Percentiles rank a stretch among this genome's conserved stretches.
These are phyloP conservation scores for Microthlaspi erraticum DNA, from an alignment of 345 rosid species.

Conservation along the genomic window DNA sequence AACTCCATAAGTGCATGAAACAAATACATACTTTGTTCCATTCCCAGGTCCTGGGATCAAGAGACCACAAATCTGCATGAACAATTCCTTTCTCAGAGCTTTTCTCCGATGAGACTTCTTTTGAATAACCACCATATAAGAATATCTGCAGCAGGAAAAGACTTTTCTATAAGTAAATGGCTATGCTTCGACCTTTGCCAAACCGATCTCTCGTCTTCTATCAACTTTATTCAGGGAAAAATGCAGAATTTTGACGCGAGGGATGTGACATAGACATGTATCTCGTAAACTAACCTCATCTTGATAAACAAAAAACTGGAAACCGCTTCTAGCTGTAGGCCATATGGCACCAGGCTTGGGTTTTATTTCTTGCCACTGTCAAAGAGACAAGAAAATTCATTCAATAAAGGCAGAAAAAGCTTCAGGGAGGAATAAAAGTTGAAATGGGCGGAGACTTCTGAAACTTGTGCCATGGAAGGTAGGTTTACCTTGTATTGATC, in stretches of 20 bases:
- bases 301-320: constrained; percentile 86
- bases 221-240: not conserved
- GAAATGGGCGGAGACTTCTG: constrained; percentile 1
- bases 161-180: constrained; percentile 10
- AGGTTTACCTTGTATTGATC: constrained; percentile 84
- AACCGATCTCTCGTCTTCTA: not conserved
- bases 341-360: constrained; percentile 91
- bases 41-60: constrained; percentile 98
- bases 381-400: constrained; percentile 37
- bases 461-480: constrained; percentile 14
- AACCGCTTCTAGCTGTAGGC: constrained; percentile 96
- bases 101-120: constrained; percentile 87
- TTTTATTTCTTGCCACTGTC: constrained; percentile 97
- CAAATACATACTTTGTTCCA: constrained; percentile 85
- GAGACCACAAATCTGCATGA: constrained; percentile 96
- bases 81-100: constrained; percentile 87
- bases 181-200: constrained; percentile 4
- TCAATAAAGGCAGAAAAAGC: constrained; percentile 28
- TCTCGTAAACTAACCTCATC: constrained; percentile 65
- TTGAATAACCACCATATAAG: constrained; percentile 93
- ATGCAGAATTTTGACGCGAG: constrained; percentile 2
- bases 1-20: not conserved
- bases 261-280: constrained; percentile 28
- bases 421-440: not conserved
- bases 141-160: constrained; percentile 58